phyloP scores from a whole-genome alignment of 306 rosid genomes.

The Pterocarpus santalinus region DNA sequence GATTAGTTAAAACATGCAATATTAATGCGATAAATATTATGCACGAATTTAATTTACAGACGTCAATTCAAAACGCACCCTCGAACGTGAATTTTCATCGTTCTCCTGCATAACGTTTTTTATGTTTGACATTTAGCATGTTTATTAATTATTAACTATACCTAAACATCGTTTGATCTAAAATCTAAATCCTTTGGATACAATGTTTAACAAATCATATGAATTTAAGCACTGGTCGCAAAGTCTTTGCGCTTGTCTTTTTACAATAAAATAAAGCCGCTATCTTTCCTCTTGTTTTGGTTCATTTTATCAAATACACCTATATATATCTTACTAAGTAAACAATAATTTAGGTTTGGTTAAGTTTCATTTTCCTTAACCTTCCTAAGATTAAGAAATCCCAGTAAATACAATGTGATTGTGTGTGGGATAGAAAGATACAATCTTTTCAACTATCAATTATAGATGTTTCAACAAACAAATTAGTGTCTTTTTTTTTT shows the following conservation, averaged over 20 bases:
- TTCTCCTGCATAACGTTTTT: not conserved
- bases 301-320: constrained; percentile 16
- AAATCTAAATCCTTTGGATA: constrained; percentile 14
- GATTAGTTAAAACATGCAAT: not conserved
- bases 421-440: not conserved
- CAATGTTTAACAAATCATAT: constrained; percentile 8
- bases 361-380: constrained; percentile 45
- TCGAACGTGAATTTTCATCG: not conserved
- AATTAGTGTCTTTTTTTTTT: not conserved
- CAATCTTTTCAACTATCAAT: constrained; percentile 5
- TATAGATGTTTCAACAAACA: constrained; percentile 39
- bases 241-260: constrained; percentile 35
- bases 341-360: constrained; percentile 44
- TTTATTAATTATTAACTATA: not conserved
- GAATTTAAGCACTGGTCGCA: not conserved
- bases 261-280: constrained; percentile 27
- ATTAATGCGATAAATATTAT: not conserved
- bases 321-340: constrained; percentile 13
- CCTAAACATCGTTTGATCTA: constrained; percentile 10
- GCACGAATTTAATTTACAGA: not conserved
- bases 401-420: constrained; percentile 5
- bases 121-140: not conserved
- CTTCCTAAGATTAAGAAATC: constrained; percentile 23
- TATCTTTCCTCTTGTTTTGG: constrained; percentile 44
- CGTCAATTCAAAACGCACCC: not conserved